Evolutionary conservation across 345 rosid species (phyloP).

Genomic region (Microcos paniculata): DNA sequence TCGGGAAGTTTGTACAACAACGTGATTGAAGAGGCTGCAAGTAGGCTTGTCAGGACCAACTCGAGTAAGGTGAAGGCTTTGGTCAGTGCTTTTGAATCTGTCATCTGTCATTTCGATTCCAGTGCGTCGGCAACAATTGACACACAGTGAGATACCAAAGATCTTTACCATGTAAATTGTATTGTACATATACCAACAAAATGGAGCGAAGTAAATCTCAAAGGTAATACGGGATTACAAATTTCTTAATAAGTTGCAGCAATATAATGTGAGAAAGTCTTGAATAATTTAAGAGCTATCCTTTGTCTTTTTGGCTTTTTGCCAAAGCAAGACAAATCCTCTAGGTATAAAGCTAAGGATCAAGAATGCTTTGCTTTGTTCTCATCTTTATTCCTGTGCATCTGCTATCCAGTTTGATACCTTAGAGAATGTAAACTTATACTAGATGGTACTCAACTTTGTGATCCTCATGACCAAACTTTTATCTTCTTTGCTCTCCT

Average conservation of each 20-base stretch:
- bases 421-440: background rate
- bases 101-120: conserved; percentile 66
- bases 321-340: too few relatives aligned
- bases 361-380: background rate
- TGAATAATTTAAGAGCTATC: background rate
- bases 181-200: background rate
- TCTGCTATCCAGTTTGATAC: background rate
- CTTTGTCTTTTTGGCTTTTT: background rate
- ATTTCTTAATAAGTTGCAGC: background rate
- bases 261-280: background rate
- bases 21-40: conserved; percentile 80
- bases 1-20: conserved; percentile 50
- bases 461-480: background rate
- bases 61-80: conserved; percentile 83
- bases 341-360: background rate
- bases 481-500: background rate
- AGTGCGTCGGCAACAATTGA: conserved; percentile 32
- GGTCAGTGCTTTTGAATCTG: conserved; percentile 86
- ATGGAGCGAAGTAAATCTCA: background rate
- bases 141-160: conserved; percentile 9
- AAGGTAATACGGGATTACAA: background rate
- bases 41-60: conserved; percentile 55
- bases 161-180: background rate
- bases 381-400: background rate
- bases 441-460: background rate